Evolutionary conservation across 805 yeast genomes (phyloP).

Genomic region (Metschnikowia borealis): DNA sequence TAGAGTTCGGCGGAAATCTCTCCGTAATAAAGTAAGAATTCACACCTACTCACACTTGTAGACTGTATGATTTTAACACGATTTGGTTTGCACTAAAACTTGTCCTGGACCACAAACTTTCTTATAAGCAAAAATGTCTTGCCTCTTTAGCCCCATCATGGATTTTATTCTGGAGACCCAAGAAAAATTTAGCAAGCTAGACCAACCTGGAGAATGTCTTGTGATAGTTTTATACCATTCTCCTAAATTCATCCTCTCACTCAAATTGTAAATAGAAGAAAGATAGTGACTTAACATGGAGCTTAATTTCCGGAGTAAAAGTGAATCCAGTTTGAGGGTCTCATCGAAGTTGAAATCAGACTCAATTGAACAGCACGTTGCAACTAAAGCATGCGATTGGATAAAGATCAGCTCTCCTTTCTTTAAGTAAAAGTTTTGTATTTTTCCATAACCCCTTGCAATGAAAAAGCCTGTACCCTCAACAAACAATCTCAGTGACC

Average conservation of each 20-base stretch:
- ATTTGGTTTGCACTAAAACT: conserved; percentile 2
- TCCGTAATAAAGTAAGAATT: not conserved
- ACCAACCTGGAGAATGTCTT: not conserved
- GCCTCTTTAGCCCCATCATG: not conserved
- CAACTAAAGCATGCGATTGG: not conserved
- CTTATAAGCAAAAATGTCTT: not conserved
- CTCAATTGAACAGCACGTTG: not conserved
- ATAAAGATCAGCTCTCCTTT: conserved; percentile 1
- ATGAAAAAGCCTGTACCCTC: conserved; percentile 8
- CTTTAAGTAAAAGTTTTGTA: conserved; percentile 3
- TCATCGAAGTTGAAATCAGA: not conserved
- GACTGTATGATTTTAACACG: not conserved
- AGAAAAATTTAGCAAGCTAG: too few species aligned
- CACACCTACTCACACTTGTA: not conserved
- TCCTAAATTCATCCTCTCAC: not conserved
- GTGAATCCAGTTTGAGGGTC: not conserved
- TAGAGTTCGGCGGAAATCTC: not conserved
- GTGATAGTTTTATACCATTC: not conserved
- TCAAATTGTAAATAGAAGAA: not conserved
- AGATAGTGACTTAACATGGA: not conserved
- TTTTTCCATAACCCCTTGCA: conserved; percentile 6
- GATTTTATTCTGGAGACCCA: not conserved
- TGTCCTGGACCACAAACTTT: conserved; percentile 4
- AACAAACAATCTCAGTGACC: not conserved
- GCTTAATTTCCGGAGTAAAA: not conserved